These are phyloP conservation scores for Oryza officinalis DNA, from an alignment of 176 grass and related monocot genomes.

Conservation along the genomic window DNA sequence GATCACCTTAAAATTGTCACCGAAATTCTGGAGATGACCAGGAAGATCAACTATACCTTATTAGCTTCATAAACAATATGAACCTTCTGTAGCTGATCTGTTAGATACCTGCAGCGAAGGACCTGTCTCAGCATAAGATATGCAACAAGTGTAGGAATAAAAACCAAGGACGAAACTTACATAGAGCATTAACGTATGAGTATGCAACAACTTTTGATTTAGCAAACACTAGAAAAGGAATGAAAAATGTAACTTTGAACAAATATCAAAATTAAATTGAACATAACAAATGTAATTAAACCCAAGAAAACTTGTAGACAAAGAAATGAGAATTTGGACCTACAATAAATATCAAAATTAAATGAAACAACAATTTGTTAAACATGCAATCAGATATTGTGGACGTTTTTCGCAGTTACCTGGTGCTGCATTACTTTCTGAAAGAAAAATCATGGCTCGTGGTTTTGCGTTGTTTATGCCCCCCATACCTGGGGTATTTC, in stretches of 20 bases:
- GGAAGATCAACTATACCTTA: slow-evolving; percentile 56
- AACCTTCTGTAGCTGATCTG: slow-evolving; percentile 93
- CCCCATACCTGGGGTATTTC: not conserved
- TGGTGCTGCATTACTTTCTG: not conserved
- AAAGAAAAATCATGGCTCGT: not conserved
- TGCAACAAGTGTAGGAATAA: not conserved
- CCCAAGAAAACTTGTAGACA: not conserved
- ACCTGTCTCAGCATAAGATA: slow-evolving; percentile 38
- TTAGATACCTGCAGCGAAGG: slow-evolving; percentile 77
- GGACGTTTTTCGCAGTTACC: not conserved
- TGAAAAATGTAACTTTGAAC: not conserved
- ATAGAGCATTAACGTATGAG: slow-evolving; percentile 23
- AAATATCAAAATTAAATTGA: slow-evolving; percentile 14
- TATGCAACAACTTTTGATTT: slow-evolving; percentile 18
- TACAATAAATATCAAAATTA: not conserved
- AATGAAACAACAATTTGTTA: not conserved
- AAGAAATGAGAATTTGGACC: not conserved
- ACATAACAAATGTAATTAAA: not conserved
- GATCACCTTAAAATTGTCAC: slow-evolving; percentile 31
- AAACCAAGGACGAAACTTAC: not conserved
- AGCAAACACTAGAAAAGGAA: not conserved
- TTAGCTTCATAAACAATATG: slow-evolving; percentile 88
- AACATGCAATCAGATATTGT: not conserved
- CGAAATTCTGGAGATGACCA: slow-evolving; percentile 1
- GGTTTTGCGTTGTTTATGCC: not conserved